A percentile compares a stretch with the other conserved stretches of the same genome.
phyloP scores from a whole-genome alignment of 768 basidiomycete species.

The Butyriboletus loyo region DNA sequence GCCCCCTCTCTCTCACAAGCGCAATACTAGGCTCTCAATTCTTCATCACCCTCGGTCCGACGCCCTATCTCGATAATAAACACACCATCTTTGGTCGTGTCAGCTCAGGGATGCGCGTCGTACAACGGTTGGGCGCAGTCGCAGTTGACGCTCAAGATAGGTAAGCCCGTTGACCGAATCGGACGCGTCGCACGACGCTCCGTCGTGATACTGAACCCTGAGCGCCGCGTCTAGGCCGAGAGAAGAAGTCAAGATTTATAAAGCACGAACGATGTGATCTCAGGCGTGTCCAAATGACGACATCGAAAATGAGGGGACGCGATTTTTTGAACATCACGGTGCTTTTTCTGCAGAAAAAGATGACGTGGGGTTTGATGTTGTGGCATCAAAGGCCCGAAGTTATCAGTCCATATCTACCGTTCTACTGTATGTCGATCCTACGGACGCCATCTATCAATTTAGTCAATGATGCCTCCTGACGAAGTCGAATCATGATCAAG shows the following conservation, averaged over 20 bases:
- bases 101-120: slow-evolving; percentile 84
- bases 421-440: not conserved
- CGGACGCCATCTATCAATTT: not conserved
- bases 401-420: not conserved
- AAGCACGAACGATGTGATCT: slow-evolving; percentile 43
- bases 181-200: not conserved
- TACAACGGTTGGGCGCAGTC: slow-evolving; percentile 80
- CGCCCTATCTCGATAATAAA: slow-evolving; percentile 80
- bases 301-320: not conserved
- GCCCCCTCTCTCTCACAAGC: slow-evolving; percentile 1
- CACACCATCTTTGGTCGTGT: slow-evolving; percentile 93
- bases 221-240: slow-evolving; percentile 35
- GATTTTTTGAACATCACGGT: not conserved
- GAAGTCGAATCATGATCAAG: not conserved
- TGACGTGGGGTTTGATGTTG: not conserved
- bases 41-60: slow-evolving; percentile 82
- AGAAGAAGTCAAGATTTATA: slow-evolving; percentile 91
- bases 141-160: too few relatives aligned
- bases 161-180: not conserved
- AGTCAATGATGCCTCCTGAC: not conserved
- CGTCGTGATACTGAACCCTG: not conserved
- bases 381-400: not conserved
- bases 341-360: not conserved
- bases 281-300: not conserved
- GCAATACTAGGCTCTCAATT: slow-evolving; percentile 80